phyloP scores from a whole-genome alignment of 352 stramenopile genomes.

The Globisporangium spiculum region DNA sequence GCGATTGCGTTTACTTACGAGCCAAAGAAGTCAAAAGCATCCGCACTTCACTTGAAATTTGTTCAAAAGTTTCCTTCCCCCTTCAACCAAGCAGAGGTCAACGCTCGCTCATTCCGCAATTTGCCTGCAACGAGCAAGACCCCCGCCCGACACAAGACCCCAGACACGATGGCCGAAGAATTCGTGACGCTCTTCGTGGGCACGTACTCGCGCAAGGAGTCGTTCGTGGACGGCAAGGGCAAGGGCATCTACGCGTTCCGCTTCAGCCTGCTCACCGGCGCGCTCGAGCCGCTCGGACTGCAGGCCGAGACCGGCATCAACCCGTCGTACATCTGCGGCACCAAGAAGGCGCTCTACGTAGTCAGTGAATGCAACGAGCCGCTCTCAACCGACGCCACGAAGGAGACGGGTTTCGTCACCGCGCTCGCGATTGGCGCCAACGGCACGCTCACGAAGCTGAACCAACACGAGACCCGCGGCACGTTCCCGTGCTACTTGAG shows the following conservation, averaged over 20 bases:
- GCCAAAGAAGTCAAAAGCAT: neutral
- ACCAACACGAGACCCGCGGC: conserved; percentile 50
- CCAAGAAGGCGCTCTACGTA: conserved; percentile 44
- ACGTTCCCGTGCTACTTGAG: conserved; percentile 63
- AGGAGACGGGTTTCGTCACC: conserved; percentile 55
- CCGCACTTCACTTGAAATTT: neutral
- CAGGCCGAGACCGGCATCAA: conserved; percentile 62
- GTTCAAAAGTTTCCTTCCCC: neutral
- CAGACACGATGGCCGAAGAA: neutral
- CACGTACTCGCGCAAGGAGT: conserved; percentile 82
- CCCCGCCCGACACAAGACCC: neutral
- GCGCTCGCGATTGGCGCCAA: conserved; percentile 46
- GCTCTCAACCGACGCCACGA: conserved; percentile 20
- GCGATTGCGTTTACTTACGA: no score
- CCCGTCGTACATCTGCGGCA: conserved; percentile 57
- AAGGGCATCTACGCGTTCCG: conserved; percentile 69
- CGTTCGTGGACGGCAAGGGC: conserved; percentile 74
- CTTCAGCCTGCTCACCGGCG: conserved; percentile 49
- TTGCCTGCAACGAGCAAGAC: neutral
- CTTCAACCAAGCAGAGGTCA: neutral
- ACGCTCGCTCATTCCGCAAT: neutral
- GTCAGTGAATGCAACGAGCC: conserved; percentile 71
- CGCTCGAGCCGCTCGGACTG: conserved; percentile 40
- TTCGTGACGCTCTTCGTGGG: conserved; percentile 65
- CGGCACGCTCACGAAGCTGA: conserved; percentile 42